Conservation (phyloP, 2,329 filamentous ascomycete genomes). For the Cyphellophora europaea region DNA sequence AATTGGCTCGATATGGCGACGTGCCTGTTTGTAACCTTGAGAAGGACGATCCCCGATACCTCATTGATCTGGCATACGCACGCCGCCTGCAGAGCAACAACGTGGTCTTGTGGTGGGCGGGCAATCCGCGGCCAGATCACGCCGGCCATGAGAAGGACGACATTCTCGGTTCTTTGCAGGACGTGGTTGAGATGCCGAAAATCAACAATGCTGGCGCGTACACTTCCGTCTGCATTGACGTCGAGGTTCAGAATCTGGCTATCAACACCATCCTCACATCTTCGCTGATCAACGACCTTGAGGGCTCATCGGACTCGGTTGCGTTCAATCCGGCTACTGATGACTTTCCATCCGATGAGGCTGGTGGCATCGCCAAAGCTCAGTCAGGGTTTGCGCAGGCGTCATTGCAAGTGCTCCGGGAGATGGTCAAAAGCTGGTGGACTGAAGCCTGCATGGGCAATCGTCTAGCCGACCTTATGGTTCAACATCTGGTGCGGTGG, state of each 20-base stretch:
- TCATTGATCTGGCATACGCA: slow-evolving; percentile 94
- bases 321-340: slow-evolving; percentile 72
- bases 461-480: slow-evolving; percentile 93
- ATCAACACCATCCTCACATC: slow-evolving; percentile 98
- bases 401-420: slow-evolving; percentile 78
- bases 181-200: slow-evolving; percentile 82
- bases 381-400: slow-evolving; percentile 80
- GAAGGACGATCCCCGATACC: slow-evolving; percentile 81
- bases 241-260: slow-evolving; percentile 85
- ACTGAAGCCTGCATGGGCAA: slow-evolving; percentile 82
- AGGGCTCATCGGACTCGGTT: slow-evolving; percentile 70
- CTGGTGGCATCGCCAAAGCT: slow-evolving; percentile 54
- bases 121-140: slow-evolving; percentile 78
- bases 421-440: slow-evolving; percentile 99
- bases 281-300: slow-evolving; percentile 90
- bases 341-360: slow-evolving; percentile 50
- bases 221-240: slow-evolving; percentile 89
- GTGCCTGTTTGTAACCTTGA: slow-evolving; percentile 93
- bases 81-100: slow-evolving; percentile 81
- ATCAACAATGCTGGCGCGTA: slow-evolving; percentile 92
- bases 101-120: slow-evolving; percentile 95
- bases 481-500: slow-evolving; percentile 95
- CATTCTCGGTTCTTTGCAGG: slow-evolving; percentile 64
- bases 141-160: slow-evolving; percentile 93
- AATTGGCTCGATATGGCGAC: slow-evolving; percentile 84